Percentiles rank a stretch among this genome's conserved stretches.
Conservation (phyloP, 2,329 filamentous ascomycete genomes). For the Verticillium dahliae region DNA sequence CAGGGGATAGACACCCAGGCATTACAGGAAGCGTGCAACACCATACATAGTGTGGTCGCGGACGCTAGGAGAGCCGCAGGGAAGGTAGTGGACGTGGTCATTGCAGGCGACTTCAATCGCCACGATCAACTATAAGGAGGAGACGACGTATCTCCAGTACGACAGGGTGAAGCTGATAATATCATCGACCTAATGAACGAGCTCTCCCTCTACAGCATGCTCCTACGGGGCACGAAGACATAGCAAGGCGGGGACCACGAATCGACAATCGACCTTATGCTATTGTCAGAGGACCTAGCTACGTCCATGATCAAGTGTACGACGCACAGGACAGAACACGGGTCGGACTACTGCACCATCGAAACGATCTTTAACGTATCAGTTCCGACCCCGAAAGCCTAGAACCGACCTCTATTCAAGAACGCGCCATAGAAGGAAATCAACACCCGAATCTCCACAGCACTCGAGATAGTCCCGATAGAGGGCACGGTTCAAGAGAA, state of each 20-base stretch:
- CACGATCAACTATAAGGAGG: conserved; percentile 13
- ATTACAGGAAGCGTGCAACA: background rate
- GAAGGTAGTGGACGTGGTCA: conserved; percentile 1
- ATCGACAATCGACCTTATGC: conserved; percentile 18
- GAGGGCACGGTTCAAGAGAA: conserved; percentile 14
- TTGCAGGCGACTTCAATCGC: conserved; percentile 13
- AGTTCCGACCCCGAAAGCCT: background rate
- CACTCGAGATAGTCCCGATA: background rate
- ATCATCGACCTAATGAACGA: conserved; percentile 28
- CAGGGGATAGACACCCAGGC: background rate
- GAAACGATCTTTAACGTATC: conserved; percentile 19
- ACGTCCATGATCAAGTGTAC: conserved; percentile 8
- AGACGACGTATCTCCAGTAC: conserved; percentile 7
- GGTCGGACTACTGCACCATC: conserved; percentile 23
- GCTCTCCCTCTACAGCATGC: conserved; percentile 22
- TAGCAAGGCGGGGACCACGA: conserved; percentile 16
- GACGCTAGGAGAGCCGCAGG: background rate
- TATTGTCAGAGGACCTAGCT: conserved; percentile 14
- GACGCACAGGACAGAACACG: conserved; percentile 13
- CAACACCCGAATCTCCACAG: conserved; percentile 5
- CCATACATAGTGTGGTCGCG: background rate
- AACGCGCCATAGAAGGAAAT: conserved; percentile 19
- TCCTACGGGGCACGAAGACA: conserved; percentile 21
- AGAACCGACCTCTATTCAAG: conserved; percentile 15
- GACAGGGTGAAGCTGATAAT: conserved; percentile 25